Base-by-base conservation (phyloP, 345 rosid genomes). In the Moricandia arvensis region DNA sequence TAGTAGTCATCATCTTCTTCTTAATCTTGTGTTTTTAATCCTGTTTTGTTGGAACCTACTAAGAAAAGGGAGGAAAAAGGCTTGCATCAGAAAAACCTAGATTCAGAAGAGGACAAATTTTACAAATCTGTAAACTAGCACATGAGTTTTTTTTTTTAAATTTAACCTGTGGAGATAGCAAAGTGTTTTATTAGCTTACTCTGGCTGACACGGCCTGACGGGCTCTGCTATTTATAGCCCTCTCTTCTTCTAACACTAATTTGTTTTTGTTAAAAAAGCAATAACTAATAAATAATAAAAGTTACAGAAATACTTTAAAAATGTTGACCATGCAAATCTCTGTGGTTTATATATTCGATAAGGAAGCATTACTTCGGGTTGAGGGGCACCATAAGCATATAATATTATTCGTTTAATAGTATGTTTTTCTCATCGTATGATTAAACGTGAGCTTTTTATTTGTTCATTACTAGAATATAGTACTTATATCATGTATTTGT, bases 221-320 rank as follows among this genome's bases (percentile, higher is more conserved):
- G 63, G 69, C 11, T 68, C 45, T 61, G 79, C 13, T 68, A 75
- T 75, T 62, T 76, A 76, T 76, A 75, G 41, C 38, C 29, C 21
- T 61, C 30, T 33, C 37, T 7, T 33, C 67, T 34, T 59, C 37
- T 65, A 21, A 21, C 2, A 21, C 24, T 21, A 1, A 21, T 21
- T 21, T 21, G 1, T 21, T 21, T 21, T 21, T 21, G 24, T 35
- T 34, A 53, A 8, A 5, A 65, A 6, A 24, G 5, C n/a, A 74
- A 10, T 7, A 58, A 9, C 30, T 5, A 29, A 30, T 16, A 24
- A 73, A 67, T 31, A 54, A 68, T 35, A 29, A 75, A 49, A 12
- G 30, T 2, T 21, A 21, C 1, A 21, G 24, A 21, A 60, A 45
- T 26, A 69, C 35, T 18, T 21, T 59, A 33, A 59, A 57, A 43